Evolutionary conservation across 2,329 filamentous ascomycete species (phyloP).

Genomic region (Arthrobotrys iridis): DNA sequence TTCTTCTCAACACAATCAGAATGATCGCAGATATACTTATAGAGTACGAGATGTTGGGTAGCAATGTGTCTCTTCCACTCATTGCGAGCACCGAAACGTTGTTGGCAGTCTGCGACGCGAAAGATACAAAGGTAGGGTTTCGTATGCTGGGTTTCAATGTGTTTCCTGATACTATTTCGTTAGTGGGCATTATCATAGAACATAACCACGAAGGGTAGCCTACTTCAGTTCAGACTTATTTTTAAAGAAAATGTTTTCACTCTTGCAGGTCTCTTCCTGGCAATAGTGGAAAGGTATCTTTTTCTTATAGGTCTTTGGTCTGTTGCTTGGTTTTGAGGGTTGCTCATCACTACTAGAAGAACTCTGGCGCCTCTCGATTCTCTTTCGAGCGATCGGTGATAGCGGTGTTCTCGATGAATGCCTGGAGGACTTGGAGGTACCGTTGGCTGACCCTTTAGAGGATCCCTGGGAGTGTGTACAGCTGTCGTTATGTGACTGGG

Average conservation of each 20-base stretch:
- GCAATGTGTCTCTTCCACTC: slow-evolving; percentile 93
- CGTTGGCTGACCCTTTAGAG: slow-evolving; percentile 3
- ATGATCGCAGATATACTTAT: slow-evolving; percentile 80
- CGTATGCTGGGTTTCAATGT: slow-evolving; percentile 73
- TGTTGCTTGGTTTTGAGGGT: slow-evolving; percentile 14
- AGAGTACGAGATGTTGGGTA: slow-evolving; percentile 79
- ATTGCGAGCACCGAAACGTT: slow-evolving; percentile 82
- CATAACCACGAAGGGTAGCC: background rate
- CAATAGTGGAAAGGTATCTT: slow-evolving; percentile 44
- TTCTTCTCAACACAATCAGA: slow-evolving; percentile 51
- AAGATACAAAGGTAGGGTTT: slow-evolving; percentile 81
- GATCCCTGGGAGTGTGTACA: slow-evolving; percentile 17
- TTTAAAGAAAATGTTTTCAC: slow-evolving; percentile 3
- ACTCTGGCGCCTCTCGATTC: slow-evolving; percentile 14
- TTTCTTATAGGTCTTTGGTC: slow-evolving; percentile 50
- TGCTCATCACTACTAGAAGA: slow-evolving; percentile 43
- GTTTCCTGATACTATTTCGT: slow-evolving; percentile 59
- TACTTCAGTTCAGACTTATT: slow-evolving; percentile 53
- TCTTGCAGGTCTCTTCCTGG: slow-evolving; percentile 33
- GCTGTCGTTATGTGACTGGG: slow-evolving; percentile 34
- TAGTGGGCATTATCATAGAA: background rate
- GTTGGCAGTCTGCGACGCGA: slow-evolving; percentile 76
- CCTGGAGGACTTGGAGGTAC: slow-evolving; percentile 8
- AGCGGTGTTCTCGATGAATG: slow-evolving; percentile 17
- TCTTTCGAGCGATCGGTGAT: slow-evolving; percentile 31